Evolutionary conservation across 306 rosid species (phyloP).

Genomic region (Cajanus cajan): DNA sequence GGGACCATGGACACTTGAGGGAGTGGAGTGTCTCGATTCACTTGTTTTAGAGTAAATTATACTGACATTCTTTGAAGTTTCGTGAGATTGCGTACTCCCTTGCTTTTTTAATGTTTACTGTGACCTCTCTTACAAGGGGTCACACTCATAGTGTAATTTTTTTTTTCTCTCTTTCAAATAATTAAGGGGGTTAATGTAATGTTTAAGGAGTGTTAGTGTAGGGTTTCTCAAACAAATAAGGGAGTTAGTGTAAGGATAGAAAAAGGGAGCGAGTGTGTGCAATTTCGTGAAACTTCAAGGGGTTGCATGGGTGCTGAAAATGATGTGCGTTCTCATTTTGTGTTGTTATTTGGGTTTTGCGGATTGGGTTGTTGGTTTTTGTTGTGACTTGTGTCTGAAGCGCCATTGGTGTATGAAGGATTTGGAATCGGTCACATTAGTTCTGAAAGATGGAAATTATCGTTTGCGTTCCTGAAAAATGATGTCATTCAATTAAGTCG

Average conservation of each 20-base stretch:
- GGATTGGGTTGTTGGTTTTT: neutral
- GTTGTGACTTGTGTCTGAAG: neutral
- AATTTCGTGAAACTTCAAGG: too few relatives aligned
- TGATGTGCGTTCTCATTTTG: slow-evolving; percentile 4
- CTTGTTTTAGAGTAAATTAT: neutral
- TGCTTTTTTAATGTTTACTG: too few relatives aligned
- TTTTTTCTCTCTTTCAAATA: too few relatives aligned
- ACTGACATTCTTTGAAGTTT: too few relatives aligned
- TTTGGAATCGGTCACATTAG: neutral
- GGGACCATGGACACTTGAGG: neutral
- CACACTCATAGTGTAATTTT: too few relatives aligned
- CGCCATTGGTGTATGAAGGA: neutral
- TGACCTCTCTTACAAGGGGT: too few relatives aligned
- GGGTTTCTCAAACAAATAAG: too few relatives aligned
- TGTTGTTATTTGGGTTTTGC: neutral
- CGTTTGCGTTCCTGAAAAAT: neutral
- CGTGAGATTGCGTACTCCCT: too few relatives aligned
- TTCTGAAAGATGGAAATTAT: neutral
- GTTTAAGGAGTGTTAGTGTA: too few relatives aligned
- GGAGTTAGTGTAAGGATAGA: too few relatives aligned
- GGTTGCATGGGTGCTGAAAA: neutral
- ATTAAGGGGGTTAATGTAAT: too few relatives aligned
- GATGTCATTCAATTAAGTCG: neutral
- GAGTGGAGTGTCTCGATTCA: neutral
- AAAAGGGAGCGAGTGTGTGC: too few relatives aligned